phyloP scores from a whole-genome alignment of 345 rosid genomes.

The Bruguiera sexangula region DNA sequence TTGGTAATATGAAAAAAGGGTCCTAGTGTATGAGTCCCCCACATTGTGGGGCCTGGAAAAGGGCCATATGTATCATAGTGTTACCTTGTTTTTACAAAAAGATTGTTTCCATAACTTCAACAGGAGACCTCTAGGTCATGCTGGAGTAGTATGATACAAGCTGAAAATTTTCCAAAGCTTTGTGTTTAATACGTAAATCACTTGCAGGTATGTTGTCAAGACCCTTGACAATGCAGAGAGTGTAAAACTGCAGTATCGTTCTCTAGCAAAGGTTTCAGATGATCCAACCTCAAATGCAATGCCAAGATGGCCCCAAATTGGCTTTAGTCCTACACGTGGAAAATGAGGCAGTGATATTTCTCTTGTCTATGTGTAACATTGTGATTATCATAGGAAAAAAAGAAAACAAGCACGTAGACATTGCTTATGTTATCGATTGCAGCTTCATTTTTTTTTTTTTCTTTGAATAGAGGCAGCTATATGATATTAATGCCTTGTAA shows the following conservation, averaged over 20 bases:
- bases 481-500: conserved; percentile 26
- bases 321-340: conserved; percentile 33
- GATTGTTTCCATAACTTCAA: no score
- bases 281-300: conserved; percentile 38
- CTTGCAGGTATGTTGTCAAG: conserved; percentile 82
- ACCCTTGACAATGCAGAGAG: conserved; percentile 89
- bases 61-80: no score
- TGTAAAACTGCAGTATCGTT: conserved; percentile 84
- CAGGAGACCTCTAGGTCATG: no score
- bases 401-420: no score
- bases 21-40: no score
- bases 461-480: no score
- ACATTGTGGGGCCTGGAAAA: no score
- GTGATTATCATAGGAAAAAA: no score
- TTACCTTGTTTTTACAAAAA: no score
- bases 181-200: conserved; percentile 1
- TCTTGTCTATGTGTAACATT: not conserved
- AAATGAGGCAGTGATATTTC: not conserved
- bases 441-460: no score
- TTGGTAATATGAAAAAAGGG: no score
- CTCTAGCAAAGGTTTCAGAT: conserved; percentile 66
- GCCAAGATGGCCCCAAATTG: conserved; percentile 53
- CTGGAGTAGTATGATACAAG: not conserved
- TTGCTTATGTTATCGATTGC: no score
- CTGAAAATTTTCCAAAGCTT: not conserved